Base-by-base conservation (phyloP, 2,329 filamentous ascomycete genomes). In the Neonectria faginata region DNA sequence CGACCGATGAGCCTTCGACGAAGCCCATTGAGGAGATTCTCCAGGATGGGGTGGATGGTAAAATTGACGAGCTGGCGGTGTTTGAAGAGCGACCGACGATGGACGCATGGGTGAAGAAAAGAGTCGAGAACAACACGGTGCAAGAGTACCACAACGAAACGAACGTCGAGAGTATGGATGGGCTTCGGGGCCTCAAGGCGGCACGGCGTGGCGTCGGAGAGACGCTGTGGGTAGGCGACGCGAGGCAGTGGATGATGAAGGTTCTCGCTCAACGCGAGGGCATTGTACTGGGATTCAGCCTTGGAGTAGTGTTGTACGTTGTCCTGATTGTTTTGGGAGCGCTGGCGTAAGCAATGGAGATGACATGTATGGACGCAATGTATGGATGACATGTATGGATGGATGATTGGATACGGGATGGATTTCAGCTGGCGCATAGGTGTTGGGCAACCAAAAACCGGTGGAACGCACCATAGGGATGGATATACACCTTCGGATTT, bases 131-230 rank as follows among this genome's bases (percentile, higher is more conserved):
- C 63, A 84, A 85, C 57, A 78, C 80, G 41, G 74, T 89, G 67
- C 77, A 79, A 9, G 77, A 79, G n/a, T 92, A 90, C 70, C 88
- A 88, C 72, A 80, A 79, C 22, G 74, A 81, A 66, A 85, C 83
- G 69, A 92, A 91, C 70, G 71, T 79, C 2, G 68, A 73, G 51
- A 88, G 86, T 74, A 79, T 91, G 48, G 88, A 91, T 67, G 87
- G 86, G 1, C 77, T 90, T 20, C 85, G 87, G 0, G 88, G 88
- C 0, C 73, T 91, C 69, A 82, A 79, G 60, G 79, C 79, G 5
- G 88, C 87, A 22, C 80, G 87, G 66, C 79, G 81, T 48, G 82
- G 81, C 29, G 76, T 75, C 2, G 85, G 85, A 2, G 80, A 88
- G 76, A 77, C 74, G 64, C 61, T 87, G 44, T 81, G 80, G 72